Percentiles rank a stretch among this genome's conserved stretches.
Evolutionary conservation across 257 asterid genomes (phyloP).

Genomic region (Solanum dulcamara): DNA sequence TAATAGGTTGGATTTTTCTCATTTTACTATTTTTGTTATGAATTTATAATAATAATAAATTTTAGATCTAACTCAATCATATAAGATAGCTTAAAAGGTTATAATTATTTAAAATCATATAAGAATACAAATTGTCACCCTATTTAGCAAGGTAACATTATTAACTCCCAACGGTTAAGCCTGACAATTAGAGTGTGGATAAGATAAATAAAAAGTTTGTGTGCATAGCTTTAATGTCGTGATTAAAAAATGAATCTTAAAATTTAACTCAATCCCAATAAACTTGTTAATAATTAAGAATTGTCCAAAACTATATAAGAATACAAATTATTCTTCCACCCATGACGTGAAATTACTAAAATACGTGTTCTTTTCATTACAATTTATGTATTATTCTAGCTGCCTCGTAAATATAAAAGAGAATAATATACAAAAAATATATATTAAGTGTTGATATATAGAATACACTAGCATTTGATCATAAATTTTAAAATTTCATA

Average conservation of each 20-base stretch:
- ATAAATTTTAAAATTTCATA: no score
- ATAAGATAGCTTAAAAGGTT: not conserved
- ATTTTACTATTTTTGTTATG: not conserved
- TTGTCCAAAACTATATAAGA: not conserved
- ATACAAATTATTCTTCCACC: not conserved
- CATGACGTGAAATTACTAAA: not conserved
- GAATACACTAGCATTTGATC: no score
- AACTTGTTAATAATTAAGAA: not conserved
- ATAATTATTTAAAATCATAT: not conserved
- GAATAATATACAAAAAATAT: not conserved
- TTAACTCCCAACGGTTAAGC: not conserved
- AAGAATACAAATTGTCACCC: not conserved
- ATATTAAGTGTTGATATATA: not conserved
- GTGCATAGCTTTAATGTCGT: rapidly evolving
- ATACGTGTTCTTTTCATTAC: rapidly evolving
- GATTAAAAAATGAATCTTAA: not conserved
- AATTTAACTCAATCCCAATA: rapidly evolving
- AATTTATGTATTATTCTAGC: not conserved
- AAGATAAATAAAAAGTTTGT: not conserved
- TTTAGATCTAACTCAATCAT: rapidly evolving
- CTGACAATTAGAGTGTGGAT: not conserved
- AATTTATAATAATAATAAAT: not conserved
- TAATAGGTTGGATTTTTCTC: not conserved
- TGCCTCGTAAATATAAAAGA: not conserved
- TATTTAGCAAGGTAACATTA: not conserved